Evolutionary conservation across 179 eudicot species (phyloP), one percentile per base, ranked within the genome.

Genomic region (Nepenthes alata): DNA sequence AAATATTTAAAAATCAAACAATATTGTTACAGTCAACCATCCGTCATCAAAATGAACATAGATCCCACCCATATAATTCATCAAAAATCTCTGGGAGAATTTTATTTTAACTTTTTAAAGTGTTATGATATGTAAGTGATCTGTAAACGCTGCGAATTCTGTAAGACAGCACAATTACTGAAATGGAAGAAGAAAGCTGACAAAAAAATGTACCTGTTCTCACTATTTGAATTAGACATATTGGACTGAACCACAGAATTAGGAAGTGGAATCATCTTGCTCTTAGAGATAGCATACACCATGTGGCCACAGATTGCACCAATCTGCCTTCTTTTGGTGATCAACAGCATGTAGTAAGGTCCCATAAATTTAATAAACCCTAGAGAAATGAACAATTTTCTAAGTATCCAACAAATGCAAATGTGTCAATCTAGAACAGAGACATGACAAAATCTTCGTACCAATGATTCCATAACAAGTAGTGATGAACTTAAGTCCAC

Each of bases 401-500:
- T 59, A 39, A 59, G 62, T 35, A 41, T 59, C 36, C 47, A 44
- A 59, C 62, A 41, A 16, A n/a, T 59, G 1, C 34, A 11, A 38
- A 59, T 15, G 2, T 39, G 11, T 16, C 7, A 37, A 11, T 13
- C 11, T 58, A 37, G 6, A 44, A 25, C 5, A 59, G 11, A 37
- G 16, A 44, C 12, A 11, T 12, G 34, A 15, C 62, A 59, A 37
- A 55, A 47, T 45, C 55, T 14, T 63, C 78, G 60, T 74, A 83
- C 85, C 88, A 78, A 83, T 76, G 60, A 83, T 83, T 58, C 88
- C 88, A 67, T 80, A 83, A 65, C 88, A 83, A 52, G 75, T 69
- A 10, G 83, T 83, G 47, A 83, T 76, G 74, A 78, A 76, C 59
- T 71, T 80, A 51, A 83, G 88, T 35, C 88, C 88, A 37, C 88